phyloP scores from a whole-genome alignment of 192 early-diverging fungal species.

The Gigaspora rosea region DNA sequence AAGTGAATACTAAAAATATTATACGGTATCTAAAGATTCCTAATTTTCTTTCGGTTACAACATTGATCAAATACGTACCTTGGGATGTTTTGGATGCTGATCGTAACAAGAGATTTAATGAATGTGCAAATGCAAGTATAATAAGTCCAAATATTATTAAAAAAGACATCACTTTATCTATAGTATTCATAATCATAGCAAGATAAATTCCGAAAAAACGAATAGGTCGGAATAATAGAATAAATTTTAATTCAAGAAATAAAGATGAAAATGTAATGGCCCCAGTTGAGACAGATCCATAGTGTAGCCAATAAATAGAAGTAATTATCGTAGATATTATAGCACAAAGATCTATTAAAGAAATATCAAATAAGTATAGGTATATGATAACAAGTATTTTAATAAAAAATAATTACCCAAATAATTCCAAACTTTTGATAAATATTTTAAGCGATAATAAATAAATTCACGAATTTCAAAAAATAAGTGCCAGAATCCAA shows the following conservation, averaged over 20 bases:
- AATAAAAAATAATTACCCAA: background rate
- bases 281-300: background rate
- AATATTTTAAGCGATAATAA: background rate
- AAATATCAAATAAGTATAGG: background rate
- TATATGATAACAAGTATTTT: background rate
- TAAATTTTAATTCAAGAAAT: slow-evolving; percentile 7
- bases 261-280: background rate
- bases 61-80: background rate
- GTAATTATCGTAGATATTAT: background rate
- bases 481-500: background rate
- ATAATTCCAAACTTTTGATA: background rate
- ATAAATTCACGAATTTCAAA: slow-evolving; percentile 5
- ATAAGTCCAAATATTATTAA: background rate
- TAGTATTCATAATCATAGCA: background rate
- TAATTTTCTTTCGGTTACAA: no score
- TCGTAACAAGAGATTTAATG: slow-evolving; percentile 3
- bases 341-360: background rate
- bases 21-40: no score
- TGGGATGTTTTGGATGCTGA: background rate
- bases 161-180: background rate
- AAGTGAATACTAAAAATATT: no score
- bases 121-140: background rate
- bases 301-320: background rate
- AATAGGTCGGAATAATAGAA: background rate
- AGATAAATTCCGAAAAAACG: slow-evolving; percentile 2